Evolutionary conservation across 2,329 filamentous ascomycete species (phyloP).

Genomic region (Xylariaceae sp.): DNA sequence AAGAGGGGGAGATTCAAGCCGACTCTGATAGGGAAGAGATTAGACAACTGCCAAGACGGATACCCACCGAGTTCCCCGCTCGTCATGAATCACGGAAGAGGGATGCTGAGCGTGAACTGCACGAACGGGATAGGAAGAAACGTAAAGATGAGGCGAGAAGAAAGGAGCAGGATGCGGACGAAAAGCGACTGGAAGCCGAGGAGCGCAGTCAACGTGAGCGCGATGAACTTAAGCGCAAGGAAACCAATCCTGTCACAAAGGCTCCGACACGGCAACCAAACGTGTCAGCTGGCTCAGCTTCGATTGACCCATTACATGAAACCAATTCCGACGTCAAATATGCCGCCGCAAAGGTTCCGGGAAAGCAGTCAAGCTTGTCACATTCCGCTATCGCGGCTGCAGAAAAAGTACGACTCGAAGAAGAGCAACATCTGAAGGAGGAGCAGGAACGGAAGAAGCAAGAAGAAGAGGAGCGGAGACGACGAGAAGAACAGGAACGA

Average conservation of each 20-base stretch:
- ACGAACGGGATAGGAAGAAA: slow-evolving; percentile 26
- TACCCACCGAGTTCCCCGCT: slow-evolving; percentile 17
- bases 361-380: no score
- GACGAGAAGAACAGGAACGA: slow-evolving; percentile 34
- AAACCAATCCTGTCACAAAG: neutral
- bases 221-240: slow-evolving; percentile 28
- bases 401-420: slow-evolving; percentile 33
- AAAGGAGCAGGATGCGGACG: slow-evolving; percentile 31
- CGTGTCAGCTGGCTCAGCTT: no score
- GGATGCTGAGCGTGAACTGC: slow-evolving; percentile 29
- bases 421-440: slow-evolving; percentile 35
- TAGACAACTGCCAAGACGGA: slow-evolving; percentile 33
- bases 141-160: slow-evolving; percentile 29
- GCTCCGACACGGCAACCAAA: no score
- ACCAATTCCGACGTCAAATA: no score
- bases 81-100: slow-evolving; percentile 29
- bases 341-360: no score
- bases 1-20: slow-evolving; percentile 29
- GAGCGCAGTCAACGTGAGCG: slow-evolving; percentile 25
- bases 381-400: slow-evolving; percentile 23
- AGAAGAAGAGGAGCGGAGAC: slow-evolving; percentile 22
- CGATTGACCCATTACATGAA: no score
- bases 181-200: slow-evolving; percentile 33
- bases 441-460: slow-evolving; percentile 29
- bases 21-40: slow-evolving; percentile 36